phyloP scores from a whole-genome alignment of 2,329 filamentous ascomycete genomes.

The Xylariales sp. region DNA sequence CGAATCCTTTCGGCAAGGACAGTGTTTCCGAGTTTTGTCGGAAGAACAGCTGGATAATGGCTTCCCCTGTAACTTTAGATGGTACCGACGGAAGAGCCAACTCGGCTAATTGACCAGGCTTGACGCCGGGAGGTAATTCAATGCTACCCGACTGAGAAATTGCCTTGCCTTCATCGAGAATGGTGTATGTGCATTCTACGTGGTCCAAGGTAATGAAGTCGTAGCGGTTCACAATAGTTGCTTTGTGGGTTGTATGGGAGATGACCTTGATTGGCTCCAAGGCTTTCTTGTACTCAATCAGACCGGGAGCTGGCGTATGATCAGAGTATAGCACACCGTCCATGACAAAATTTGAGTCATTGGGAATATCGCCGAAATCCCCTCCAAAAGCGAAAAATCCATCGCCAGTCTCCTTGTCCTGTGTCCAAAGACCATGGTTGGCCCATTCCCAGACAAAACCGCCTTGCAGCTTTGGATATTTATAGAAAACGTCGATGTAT shows the following conservation, averaged over 20 bases:
- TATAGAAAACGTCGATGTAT: conserved; percentile 58
- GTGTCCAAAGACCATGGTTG: conserved; percentile 45
- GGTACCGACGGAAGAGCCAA: conserved; percentile 15
- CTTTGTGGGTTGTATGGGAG: conserved; percentile 26
- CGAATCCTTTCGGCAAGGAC: conserved; percentile 20
- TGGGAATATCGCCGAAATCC: conserved; percentile 53
- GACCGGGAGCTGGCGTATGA: conserved; percentile 39
- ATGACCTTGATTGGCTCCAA: conserved; percentile 41
- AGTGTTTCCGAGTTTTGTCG: conserved; percentile 18
- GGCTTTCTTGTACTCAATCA: conserved; percentile 41
- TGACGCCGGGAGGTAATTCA: conserved; percentile 20
- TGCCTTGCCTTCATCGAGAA: conserved; percentile 22
- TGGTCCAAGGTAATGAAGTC: conserved; percentile 37
- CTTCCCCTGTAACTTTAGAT: conserved; percentile 14
- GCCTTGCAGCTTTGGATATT: conserved; percentile 53
- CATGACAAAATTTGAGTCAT: conserved; percentile 51
- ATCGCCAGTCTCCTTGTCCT: conserved; percentile 32
- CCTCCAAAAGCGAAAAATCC: conserved; percentile 50
- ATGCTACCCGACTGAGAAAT: conserved; percentile 18
- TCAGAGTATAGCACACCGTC: conserved; percentile 44
- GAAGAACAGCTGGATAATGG: conserved; percentile 22
- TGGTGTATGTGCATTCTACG: conserved; percentile 27
- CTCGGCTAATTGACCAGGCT: conserved; percentile 22
- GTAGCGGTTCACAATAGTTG: conserved; percentile 33
- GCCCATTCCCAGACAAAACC: conserved; percentile 60